Percentiles rank a stretch among this genome's conserved stretches.
These are phyloP conservation scores for Bryum argenteum DNA, from an alignment of 225 moss, liverwort and hornwort species.

Conservation along the genomic window DNA sequence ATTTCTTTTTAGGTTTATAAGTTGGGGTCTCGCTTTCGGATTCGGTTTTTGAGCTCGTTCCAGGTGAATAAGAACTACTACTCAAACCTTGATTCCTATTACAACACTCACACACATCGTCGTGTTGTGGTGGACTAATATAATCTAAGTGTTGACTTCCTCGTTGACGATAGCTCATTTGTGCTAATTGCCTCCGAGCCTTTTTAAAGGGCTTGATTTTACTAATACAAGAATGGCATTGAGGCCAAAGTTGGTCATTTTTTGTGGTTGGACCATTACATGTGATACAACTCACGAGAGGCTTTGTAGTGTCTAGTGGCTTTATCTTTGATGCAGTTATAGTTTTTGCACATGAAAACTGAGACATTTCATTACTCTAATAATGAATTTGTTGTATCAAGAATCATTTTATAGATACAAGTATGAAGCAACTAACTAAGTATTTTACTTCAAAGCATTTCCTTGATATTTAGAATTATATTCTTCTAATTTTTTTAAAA, in stretches of 20 bases:
- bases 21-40: constrained; percentile 7
- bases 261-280: constrained; percentile 18
- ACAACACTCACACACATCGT: constrained; percentile 29
- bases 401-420: accelerated
- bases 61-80: background rate
- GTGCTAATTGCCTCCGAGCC: constrained; percentile 9
- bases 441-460: too few species aligned
- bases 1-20: constrained; percentile 26
- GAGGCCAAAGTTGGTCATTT: constrained; percentile 15
- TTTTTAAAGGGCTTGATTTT: background rate
- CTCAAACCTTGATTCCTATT: background rate
- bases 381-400: accelerated
- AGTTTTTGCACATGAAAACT: background rate
- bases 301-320: background rate
- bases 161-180: constrained; percentile 35
- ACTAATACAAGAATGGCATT: background rate
- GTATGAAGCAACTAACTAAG: too few species aligned
- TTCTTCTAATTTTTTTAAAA: too few species aligned
- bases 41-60: constrained; percentile 30
- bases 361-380: constrained; percentile 31
- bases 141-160: constrained; percentile 32
- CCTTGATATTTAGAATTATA: too few species aligned
- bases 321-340: background rate
- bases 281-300: background rate
- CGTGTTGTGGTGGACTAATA: background rate